phyloP scores from a whole-genome alignment of 805 yeast genomes.

The Suhomyces kilbournensis region DNA sequence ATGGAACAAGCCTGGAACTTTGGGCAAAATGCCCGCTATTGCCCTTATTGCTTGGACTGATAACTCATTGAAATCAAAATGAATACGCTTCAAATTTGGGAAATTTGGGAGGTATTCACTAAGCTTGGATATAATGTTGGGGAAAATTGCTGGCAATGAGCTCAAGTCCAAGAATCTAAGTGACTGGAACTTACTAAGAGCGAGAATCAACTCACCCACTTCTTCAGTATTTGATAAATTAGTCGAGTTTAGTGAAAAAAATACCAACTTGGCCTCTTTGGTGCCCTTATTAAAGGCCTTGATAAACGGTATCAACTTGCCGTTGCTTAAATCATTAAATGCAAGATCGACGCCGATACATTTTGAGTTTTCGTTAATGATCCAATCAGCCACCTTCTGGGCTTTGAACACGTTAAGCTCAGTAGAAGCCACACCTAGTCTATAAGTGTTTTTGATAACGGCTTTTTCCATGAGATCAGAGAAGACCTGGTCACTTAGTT shows the following conservation, averaged over 20 bases:
- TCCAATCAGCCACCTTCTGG: conserved; percentile 46
- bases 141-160: conserved; percentile 51
- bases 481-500: conserved; percentile 42
- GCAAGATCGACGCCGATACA: conserved; percentile 58
- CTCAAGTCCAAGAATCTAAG: conserved; percentile 53
- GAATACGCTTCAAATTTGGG: conserved; percentile 47
- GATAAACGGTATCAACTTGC: conserved; percentile 46
- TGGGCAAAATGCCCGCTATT: conserved; percentile 46
- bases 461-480: conserved; percentile 40
- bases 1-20: conserved; percentile 47
- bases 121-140: conserved; percentile 46
- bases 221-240: conserved; percentile 42
- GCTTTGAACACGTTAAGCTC: conserved; percentile 44
- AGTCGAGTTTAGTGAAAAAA: conserved; percentile 54
- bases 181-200: conserved; percentile 36
- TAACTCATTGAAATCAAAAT: conserved; percentile 53
- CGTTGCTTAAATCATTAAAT: conserved; percentile 48
- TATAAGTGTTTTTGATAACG: conserved; percentile 40
- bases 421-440: conserved; percentile 55
- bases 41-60: conserved; percentile 47
- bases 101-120: conserved; percentile 45
- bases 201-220: conserved; percentile 31
- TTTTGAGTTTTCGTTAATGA: conserved; percentile 38
- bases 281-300: conserved; percentile 33
- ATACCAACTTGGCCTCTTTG: conserved; percentile 36